Base-by-base conservation (phyloP, 257 asterid genomes). In the Fraxinus anomala region DNA sequence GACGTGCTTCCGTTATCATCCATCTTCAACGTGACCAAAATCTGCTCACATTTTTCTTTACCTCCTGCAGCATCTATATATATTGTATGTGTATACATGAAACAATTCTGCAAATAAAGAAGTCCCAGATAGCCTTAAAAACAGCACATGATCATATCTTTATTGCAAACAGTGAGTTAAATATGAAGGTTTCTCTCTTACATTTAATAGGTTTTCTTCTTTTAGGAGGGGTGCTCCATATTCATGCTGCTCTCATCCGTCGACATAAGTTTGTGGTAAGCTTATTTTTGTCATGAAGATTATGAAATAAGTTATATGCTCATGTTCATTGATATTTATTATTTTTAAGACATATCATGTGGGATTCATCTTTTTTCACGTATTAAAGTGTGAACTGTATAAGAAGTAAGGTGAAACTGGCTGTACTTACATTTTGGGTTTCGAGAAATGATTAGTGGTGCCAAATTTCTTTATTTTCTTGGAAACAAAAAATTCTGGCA, bases 251-350 rank as follows among this genome's bases (percentile, higher is more conserved):
- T 23, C 17, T 63, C 40, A 68, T 68, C n/a, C 86, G 80, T 77
- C 73, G 80, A 36, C 72, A 74, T 28, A 71, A 33, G 40, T 85
- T 69, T 67, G 81, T 73, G 81, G 88, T 85, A 77, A 74, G 74
- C 31, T 59, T 59, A 59, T 59, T 23, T 59, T 23, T 59, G 67
- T 59, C 67, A 59, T 59, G 14, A 59, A n/a, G 59, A 21, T 59
- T 7, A n/a, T 21, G 67, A 21, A 59, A 21, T 59, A 59, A 59
- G 16, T 21, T n/a, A n/a, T 6, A 21, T 21, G 13, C 30, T 59
- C 31, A 59, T 21, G 11, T 16, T 17, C 63, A 51, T 51, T 17
- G 21, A 17, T 51, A 14, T 17, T 39, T 1, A 8, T 39, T 39
- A 39, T 7, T 8, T 39, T 39, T 39, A 7, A 9, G 13, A 9